Evolutionary conservation across 2,329 filamentous ascomycete species (phyloP).

Genomic region (Fusarium sp.): DNA sequence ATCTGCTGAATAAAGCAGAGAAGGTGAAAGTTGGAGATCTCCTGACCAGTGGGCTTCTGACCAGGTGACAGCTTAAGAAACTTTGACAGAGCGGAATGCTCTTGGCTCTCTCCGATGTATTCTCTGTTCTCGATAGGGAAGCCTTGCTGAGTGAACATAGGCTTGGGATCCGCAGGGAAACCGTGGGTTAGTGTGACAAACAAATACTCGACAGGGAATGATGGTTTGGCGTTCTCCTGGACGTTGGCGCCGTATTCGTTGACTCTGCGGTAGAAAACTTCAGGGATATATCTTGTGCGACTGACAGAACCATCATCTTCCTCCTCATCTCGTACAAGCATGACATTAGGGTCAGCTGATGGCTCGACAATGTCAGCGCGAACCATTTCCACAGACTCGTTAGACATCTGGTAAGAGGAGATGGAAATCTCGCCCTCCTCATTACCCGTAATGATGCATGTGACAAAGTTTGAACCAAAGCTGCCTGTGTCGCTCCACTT

Average conservation of each 20-base stretch:
- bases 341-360: slow-evolving; percentile 90
- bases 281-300: slow-evolving; percentile 89
- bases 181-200: slow-evolving; percentile 96
- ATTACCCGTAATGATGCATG: slow-evolving; percentile 94
- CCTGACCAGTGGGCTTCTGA: slow-evolving; percentile 71
- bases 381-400: slow-evolving; percentile 97
- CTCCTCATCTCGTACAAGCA: slow-evolving; percentile 94
- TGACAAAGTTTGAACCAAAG: slow-evolving; percentile 97
- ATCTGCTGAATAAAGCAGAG: slow-evolving; percentile 87
- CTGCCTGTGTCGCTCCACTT: slow-evolving; percentile 97
- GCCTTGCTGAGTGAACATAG: slow-evolving; percentile 77
- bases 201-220: slow-evolving; percentile 96
- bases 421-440: slow-evolving; percentile 89
- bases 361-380: slow-evolving; percentile 94
- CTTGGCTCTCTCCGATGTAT: slow-evolving; percentile 86
- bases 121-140: slow-evolving; percentile 96
- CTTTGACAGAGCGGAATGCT: slow-evolving; percentile 75
- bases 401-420: slow-evolving; percentile 93
- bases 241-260: slow-evolving; percentile 98
- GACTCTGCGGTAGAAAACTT: slow-evolving; percentile 94
- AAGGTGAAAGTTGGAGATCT: slow-evolving; percentile 93
- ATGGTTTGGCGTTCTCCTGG: slow-evolving; percentile 95
- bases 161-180: slow-evolving; percentile 84
- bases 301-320: slow-evolving; percentile 79
- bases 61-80: slow-evolving; percentile 73